Conservation (phyloP, 192 early-diverging fungal genomes). For the Rhizoclosmatium globosum region DNA sequence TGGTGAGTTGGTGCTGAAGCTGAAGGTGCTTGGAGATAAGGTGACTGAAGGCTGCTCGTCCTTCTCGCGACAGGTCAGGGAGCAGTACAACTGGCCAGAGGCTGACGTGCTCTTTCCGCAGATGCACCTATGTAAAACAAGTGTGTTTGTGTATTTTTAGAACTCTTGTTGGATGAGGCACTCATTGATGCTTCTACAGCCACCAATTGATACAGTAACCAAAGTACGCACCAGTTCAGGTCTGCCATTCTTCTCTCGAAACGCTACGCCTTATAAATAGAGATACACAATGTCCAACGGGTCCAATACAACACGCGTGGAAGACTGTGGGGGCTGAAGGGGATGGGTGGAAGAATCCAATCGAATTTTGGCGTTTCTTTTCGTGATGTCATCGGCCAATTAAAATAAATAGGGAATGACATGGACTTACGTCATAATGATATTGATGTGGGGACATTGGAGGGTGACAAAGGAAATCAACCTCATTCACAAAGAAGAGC, state of each 20-base stretch:
- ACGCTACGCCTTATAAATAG: constrained; percentile 25
- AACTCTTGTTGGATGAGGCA: not conserved
- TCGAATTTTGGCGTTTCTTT: not conserved
- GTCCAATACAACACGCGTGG: constrained; percentile 37
- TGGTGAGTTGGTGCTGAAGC: not conserved
- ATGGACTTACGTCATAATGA: not conserved
- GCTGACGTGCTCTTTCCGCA: not conserved
- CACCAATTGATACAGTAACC: not conserved
- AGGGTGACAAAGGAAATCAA: not conserved
- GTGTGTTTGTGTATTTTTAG: not conserved
- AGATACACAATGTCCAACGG: not conserved
- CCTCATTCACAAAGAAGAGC: not conserved
- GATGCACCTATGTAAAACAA: constrained; percentile 11
- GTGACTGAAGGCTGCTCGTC: not conserved
- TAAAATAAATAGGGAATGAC: not conserved
- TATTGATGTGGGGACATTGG: constrained; percentile 10
- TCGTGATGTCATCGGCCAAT: not conserved
- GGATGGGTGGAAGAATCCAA: not conserved
- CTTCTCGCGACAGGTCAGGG: not conserved
- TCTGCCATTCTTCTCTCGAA: constrained; percentile 12
- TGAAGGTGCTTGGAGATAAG: not conserved
- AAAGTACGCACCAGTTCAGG: not conserved
- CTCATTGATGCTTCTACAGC: not conserved
- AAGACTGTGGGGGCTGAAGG: constrained; percentile 26
- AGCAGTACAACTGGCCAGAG: constrained; percentile 8